phyloP scores from a whole-genome alignment of 805 yeast species.

The Tetrapisispora taiwanensis region DNA sequence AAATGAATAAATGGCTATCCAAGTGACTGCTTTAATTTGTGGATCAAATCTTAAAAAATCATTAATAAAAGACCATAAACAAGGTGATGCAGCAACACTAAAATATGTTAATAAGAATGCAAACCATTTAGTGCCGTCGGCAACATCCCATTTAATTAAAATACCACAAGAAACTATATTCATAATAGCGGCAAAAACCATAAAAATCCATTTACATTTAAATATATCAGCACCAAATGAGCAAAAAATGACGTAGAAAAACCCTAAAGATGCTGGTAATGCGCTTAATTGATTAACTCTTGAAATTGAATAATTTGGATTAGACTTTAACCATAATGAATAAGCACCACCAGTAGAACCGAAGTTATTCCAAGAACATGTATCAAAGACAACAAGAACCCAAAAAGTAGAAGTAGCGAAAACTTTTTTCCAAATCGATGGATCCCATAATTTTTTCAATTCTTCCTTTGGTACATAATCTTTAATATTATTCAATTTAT shows the following conservation, averaged over 20 bases:
- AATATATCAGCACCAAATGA: constrained; percentile 43
- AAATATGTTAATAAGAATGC: constrained; percentile 51
- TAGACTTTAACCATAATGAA: constrained; percentile 51
- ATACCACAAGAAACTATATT: constrained; percentile 45
- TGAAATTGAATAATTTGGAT: constrained; percentile 34
- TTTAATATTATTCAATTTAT: constrained; percentile 29
- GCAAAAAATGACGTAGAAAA: constrained; percentile 37
- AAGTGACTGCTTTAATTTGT: constrained; percentile 44
- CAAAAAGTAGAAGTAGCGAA: constrained; percentile 48
- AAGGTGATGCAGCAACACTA: constrained; percentile 56
- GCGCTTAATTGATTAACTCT: constrained; percentile 42
- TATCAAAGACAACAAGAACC: constrained; percentile 43
- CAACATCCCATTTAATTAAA: constrained; percentile 50
- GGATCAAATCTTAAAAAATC: constrained; percentile 51
- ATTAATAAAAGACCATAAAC: constrained; percentile 46
- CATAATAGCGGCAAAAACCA: constrained; percentile 42
- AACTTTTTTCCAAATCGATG: constrained; percentile 42
- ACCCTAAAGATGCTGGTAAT: constrained; percentile 50
- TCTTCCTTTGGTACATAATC: constrained; percentile 24
- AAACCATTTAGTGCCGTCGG: constrained; percentile 52
- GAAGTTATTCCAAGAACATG: constrained; percentile 54
- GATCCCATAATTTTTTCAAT: constrained; percentile 28
- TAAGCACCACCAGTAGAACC: constrained; percentile 48
- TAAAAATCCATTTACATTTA: constrained; percentile 44
- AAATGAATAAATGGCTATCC: constrained; percentile 45